These are phyloP conservation scores for Kingdonia uniflora DNA, from an alignment of 164 flowering plant genomes.

Conservation along the genomic window DNA sequence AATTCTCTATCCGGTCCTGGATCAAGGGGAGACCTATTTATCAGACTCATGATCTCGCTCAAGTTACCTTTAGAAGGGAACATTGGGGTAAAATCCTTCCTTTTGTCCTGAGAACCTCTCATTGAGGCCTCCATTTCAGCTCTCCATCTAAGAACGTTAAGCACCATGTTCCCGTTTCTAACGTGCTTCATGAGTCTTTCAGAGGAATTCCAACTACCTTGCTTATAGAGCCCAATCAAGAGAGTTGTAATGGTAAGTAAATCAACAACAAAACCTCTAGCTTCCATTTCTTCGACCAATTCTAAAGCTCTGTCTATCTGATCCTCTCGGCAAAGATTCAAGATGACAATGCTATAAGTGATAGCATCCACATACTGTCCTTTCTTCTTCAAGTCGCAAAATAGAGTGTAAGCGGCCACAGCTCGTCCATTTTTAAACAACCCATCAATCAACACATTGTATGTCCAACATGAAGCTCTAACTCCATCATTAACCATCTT, in stretches of 20 bases:
- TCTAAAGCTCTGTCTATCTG: conserved; percentile 52
- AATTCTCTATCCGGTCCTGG: background rate
- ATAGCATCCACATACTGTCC: conserved; percentile 78
- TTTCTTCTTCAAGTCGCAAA: conserved; percentile 80
- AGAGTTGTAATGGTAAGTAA: conserved; percentile 68
- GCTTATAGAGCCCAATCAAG: conserved; percentile 57
- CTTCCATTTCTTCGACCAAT: conserved; percentile 86
- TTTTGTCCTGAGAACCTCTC: conserved; percentile 36
- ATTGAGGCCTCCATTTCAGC: conserved; percentile 53
- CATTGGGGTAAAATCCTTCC: conserved; percentile 51
- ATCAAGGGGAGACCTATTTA: conserved; percentile 14
- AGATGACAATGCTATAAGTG: conserved; percentile 67
- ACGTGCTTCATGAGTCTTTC: conserved; percentile 69
- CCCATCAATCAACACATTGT: conserved; percentile 84
- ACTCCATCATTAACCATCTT: conserved; percentile 75
- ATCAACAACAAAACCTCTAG: conserved; percentile 74
- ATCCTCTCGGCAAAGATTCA: conserved; percentile 59
- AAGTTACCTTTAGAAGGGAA: conserved; percentile 55
- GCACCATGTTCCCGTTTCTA: conserved; percentile 53
- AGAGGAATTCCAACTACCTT: conserved; percentile 63
- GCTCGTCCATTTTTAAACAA: conserved; percentile 73
- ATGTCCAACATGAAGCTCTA: conserved; percentile 66
- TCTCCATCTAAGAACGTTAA: conserved; percentile 56
- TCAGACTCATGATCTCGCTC: conserved; percentile 35
- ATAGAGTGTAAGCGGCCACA: conserved; percentile 63